phyloP scores from a whole-genome alignment of 2,329 filamentous ascomycete genomes.

The Alternaria brassicae region DNA sequence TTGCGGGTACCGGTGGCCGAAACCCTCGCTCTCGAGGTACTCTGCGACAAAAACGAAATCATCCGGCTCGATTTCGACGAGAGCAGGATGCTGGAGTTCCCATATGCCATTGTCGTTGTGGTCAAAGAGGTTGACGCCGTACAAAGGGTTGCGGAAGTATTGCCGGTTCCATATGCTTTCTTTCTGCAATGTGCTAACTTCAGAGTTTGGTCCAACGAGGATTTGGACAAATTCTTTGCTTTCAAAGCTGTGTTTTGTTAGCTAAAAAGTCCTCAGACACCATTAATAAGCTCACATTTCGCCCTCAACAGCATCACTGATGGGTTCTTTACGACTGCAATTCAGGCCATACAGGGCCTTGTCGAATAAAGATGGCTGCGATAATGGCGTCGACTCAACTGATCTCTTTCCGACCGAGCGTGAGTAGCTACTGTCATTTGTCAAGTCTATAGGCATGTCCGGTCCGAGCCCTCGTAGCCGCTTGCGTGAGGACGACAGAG shows the following conservation, averaged over 20 bases:
- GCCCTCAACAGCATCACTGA: conserved; percentile 25
- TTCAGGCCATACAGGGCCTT: not conserved
- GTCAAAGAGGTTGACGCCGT: conserved; percentile 16
- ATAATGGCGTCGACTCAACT: not conserved
- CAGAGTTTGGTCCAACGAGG: conserved; percentile 23
- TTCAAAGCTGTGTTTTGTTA: conserved; percentile 8
- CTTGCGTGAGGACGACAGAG: not conserved
- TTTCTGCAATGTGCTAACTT: conserved; percentile 20
- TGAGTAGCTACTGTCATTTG: not conserved
- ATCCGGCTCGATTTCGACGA: conserved; percentile 21
- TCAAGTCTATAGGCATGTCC: not conserved
- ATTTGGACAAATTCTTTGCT: conserved; percentile 33
- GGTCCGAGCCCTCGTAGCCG: not conserved
- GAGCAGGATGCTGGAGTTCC: conserved; percentile 24
- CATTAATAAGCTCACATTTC: conserved; percentile 23
- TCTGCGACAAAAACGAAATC: conserved; percentile 38
- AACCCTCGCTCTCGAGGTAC: conserved; percentile 32
- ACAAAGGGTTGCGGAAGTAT: conserved; percentile 23
- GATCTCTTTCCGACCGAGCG: not conserved
- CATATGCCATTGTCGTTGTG: conserved; percentile 24
- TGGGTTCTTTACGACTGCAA: conserved; percentile 1
- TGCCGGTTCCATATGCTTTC: conserved; percentile 19
- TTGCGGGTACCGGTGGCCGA: conserved; percentile 25
- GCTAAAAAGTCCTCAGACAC: not conserved
- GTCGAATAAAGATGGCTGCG: not conserved